Evolutionary conservation across 345 rosid species (phyloP).

Genomic region (Corchorus capsularis): DNA sequence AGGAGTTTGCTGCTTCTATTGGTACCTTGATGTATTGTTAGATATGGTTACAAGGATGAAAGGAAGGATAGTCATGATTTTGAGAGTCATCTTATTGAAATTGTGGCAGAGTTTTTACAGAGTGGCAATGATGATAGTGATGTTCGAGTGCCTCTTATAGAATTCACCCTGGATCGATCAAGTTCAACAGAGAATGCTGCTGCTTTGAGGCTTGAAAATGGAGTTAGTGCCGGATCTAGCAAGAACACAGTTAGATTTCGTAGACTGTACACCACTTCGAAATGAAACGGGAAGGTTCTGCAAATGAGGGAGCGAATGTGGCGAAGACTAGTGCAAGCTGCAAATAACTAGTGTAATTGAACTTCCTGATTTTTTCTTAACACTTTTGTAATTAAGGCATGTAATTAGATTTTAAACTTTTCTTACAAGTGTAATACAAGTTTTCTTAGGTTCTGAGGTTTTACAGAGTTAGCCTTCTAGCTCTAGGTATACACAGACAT

Average conservation of each 20-base stretch:
- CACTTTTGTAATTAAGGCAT: neutral
- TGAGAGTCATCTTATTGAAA: constrained; percentile 31
- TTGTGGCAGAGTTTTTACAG: constrained; percentile 25
- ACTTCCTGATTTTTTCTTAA: neutral
- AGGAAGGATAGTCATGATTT: constrained; percentile 30
- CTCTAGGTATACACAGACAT: neutral
- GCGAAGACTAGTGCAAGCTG: neutral
- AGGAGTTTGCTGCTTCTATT: too few species aligned
- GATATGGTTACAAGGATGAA: constrained; percentile 36
- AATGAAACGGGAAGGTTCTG: neutral
- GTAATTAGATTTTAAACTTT: neutral
- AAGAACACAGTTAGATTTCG: constrained; percentile 24
- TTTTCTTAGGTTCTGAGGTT: neutral
- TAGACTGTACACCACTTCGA: neutral
- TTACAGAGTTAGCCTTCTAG: constrained; percentile 2
- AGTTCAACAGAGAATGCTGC: neutral
- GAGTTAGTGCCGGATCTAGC: neutral
- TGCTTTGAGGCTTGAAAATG: constrained; percentile 3
- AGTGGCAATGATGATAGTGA: neutral
- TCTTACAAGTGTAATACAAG: neutral
- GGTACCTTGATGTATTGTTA: constrained; percentile 27
- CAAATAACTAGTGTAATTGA: neutral
- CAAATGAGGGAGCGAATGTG: neutral
- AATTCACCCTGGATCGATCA: neutral
- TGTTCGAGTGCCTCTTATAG: neutral